Percentiles rank a stretch among this genome's conserved stretches.
phyloP scores from a whole-genome alignment of 352 stramenopile species.

The Phytophthora syringae region DNA sequence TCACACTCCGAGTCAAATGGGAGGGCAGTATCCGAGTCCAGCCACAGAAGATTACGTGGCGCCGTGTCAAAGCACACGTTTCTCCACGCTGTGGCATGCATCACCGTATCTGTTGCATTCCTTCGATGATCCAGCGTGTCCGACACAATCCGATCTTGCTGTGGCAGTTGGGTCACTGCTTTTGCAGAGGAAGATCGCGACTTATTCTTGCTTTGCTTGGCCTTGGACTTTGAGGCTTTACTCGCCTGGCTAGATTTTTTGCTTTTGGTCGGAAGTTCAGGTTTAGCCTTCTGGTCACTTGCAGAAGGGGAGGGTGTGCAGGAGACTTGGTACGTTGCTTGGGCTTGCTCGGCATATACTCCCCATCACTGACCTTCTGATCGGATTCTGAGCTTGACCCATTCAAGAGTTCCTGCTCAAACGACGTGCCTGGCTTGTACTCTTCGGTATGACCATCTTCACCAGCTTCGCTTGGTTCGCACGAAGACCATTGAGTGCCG shows the following conservation, averaged over 20 bases:
- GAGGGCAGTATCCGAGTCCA: conserved; percentile 14
- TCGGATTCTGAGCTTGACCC: conserved; percentile 23
- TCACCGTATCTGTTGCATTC: conserved; percentile 44
- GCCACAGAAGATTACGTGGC: conserved; percentile 41
- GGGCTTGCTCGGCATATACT: conserved; percentile 26
- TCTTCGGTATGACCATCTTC: conserved; percentile 3
- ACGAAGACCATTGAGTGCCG: conserved; percentile 26
- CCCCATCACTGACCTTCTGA: conserved; percentile 36
- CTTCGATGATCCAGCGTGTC: conserved; percentile 40
- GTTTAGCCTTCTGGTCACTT: conserved; percentile 23
- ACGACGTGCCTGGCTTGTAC: conserved; percentile 10
- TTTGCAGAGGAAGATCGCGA: conserved; percentile 27
- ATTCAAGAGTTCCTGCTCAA: conserved; percentile 10
- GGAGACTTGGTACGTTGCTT: conserved; percentile 3
- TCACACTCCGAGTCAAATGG: conserved; percentile 45
- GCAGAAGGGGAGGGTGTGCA: neutral
- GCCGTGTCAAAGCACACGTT: conserved; percentile 46
- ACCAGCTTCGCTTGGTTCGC: conserved; percentile 17
- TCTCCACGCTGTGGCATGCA: conserved; percentile 56
- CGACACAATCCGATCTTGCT: conserved; percentile 23
- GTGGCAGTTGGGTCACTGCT: conserved; percentile 1
- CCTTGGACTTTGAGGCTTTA: conserved; percentile 12
- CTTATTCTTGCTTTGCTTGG: conserved; percentile 28
- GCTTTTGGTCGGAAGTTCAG: conserved; percentile 4
- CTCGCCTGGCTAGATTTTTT: conserved; percentile 14